Evolutionary conservation across 768 basidiomycete species (phyloP), one percentile per base, ranked within the genome.

Genomic region (Boletus subcaerulescens): DNA sequence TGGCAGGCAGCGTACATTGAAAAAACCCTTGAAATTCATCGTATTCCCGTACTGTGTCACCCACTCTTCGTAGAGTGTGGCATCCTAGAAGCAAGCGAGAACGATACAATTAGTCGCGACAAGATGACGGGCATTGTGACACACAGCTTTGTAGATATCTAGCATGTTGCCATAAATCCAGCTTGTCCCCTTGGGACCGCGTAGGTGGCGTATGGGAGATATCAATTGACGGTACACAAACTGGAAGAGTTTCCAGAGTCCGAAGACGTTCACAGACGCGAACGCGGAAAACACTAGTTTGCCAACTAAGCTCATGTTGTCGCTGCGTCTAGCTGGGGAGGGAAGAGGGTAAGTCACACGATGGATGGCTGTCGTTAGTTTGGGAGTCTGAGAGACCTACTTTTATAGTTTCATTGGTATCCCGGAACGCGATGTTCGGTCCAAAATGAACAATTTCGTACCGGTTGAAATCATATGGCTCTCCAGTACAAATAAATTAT

Each of bases 141-240:
- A 13, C 59, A 80, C 82, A 9, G 68, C 72, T 13, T 74, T 65
- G 61, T 64, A 71, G 14, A 85, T 77, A 9, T 79, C 72, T 47
- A 63, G 70, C 62, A 82, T 56, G 58, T 83, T 77, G 1, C 84
- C 84, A 56, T 66, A 81, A 10, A 86, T 50, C 56, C 73, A 71
- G 56, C 76, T 79, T 2, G 69, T 48, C 52, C 62, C 78, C 13
- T 76, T 69, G 0, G 83, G 84, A 18, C 61, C 61, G 9, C 77
- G 82, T 32, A 85, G 71, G 32, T 71, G 55, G 15, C 74, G 70
- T 12, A 83, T 56, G 9, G 79, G 76, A 1, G 82, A 82, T 3
- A 69, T 73, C 49, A 70, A 66, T 50, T 73, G 62, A 6, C 41
- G 53, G 47, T 75, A 76, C 33, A 76, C n/a, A 26, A 58, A 39